Percentiles rank a stretch among this genome's conserved stretches.
Evolutionary conservation across 345 rosid genomes (phyloP).

Genomic region (Citrus reticulata): DNA sequence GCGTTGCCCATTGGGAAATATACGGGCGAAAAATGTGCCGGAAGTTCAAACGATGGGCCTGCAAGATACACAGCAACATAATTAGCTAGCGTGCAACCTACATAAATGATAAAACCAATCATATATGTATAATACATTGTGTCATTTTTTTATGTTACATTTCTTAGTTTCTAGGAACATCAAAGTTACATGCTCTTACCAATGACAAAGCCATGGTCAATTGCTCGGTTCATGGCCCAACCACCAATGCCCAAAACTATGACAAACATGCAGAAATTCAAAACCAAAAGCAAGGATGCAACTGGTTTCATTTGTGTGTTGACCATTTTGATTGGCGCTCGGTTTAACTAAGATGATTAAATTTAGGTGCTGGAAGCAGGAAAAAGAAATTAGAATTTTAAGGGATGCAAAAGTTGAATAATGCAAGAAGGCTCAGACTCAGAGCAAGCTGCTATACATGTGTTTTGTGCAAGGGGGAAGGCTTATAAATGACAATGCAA

Average conservation of each 20-base stretch:
- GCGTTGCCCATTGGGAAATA: constrained; percentile 94
- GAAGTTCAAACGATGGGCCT: constrained; percentile 71
- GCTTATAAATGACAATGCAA: constrained; percentile 13
- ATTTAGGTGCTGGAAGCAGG: constrained; percentile 14
- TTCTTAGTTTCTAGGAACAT: not conserved
- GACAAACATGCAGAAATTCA: constrained; percentile 75
- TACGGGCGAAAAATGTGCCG: constrained; percentile 90
- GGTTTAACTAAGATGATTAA: not conserved
- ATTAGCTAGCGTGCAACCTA: not conserved
- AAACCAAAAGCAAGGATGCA: constrained; percentile 55
- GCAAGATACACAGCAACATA: constrained; percentile 11
- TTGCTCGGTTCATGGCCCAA: constrained; percentile 83
- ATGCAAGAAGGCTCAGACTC: not conserved
- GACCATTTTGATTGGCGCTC: constrained; percentile 35
- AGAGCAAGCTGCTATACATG: not conserved
- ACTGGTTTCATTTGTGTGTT: constrained; percentile 44
- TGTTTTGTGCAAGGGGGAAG: constrained; percentile 16
- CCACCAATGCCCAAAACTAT: constrained; percentile 72
- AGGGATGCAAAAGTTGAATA: not conserved
- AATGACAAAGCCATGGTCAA: constrained; percentile 73
- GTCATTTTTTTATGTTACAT: too few species aligned
- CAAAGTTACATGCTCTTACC: constrained; percentile 34
- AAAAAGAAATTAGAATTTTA: constrained; percentile 2
- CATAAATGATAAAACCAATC: too few species aligned
- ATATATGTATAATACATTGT: too few species aligned